phyloP scores from a whole-genome alignment of 177 flowering plant species.

The Tripterygium wilfordii region DNA sequence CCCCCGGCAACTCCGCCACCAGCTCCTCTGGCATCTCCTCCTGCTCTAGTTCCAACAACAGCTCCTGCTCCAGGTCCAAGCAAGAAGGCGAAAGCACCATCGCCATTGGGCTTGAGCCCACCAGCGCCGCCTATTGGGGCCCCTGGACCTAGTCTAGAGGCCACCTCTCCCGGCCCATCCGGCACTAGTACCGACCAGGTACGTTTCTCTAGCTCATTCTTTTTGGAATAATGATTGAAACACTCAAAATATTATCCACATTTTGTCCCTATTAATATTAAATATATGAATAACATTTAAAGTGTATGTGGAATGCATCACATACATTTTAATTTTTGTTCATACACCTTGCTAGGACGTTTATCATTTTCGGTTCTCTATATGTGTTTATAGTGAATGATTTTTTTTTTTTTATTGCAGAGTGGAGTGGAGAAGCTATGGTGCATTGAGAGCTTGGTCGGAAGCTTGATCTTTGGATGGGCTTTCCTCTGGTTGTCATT shows the following conservation, averaged over 20 bases:
- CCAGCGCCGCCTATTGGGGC: constrained; percentile 41
- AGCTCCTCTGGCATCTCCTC: constrained; percentile 9
- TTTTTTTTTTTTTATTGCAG: too few relatives aligned
- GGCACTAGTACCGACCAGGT: constrained; percentile 1
- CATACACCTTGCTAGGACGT: too few relatives aligned
- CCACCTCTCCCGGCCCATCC: constrained; percentile 26
- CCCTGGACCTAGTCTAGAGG: constrained; percentile 25
- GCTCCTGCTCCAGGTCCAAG: constrained; percentile 39
- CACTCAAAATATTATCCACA: too few relatives aligned
- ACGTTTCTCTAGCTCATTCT: neutral
- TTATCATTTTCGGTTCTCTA: too few relatives aligned
- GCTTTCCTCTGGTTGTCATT: constrained; percentile 13
- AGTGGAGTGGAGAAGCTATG: constrained; percentile 20
- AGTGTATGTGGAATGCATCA: too few relatives aligned
- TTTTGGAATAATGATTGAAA: too few relatives aligned
- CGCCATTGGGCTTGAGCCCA: constrained; percentile 16
- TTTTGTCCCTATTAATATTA: too few relatives aligned
- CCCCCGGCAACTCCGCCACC: constrained; percentile 23
- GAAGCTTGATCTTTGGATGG: constrained; percentile 21
- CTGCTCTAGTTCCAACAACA: constrained; percentile 22
- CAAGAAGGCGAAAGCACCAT: constrained; percentile 33
- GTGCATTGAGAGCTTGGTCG: constrained; percentile 21
- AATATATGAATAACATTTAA: too few relatives aligned
- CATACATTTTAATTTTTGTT: too few relatives aligned
- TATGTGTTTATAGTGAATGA: too few relatives aligned